Conservation (phyloP, 345 rosid genomes). For the Camelina sativa region DNA sequence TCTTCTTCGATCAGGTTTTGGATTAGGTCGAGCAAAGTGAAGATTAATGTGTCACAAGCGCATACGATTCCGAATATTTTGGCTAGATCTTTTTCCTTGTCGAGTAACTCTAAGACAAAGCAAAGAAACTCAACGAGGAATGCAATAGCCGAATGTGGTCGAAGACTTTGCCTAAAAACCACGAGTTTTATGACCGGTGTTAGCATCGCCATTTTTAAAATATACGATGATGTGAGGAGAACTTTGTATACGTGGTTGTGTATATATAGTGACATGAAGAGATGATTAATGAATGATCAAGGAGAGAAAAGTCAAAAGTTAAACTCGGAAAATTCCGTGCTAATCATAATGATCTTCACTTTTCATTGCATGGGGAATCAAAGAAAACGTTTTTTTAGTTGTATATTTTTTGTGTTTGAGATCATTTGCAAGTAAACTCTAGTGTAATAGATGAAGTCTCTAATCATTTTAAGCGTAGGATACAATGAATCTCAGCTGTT, state of each 20-base stretch:
- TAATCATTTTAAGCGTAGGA: slow-evolving; percentile 8
- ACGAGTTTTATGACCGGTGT: slow-evolving; percentile 39
- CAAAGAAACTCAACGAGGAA: slow-evolving; percentile 45
- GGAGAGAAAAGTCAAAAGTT: slow-evolving; percentile 36
- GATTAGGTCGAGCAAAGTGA: slow-evolving; percentile 39
- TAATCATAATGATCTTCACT: slow-evolving; percentile 24
- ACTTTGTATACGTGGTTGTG: neutral
- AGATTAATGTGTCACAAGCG: slow-evolving; percentile 43
- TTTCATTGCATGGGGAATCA: slow-evolving; percentile 37
- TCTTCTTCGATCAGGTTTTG: slow-evolving; percentile 25
- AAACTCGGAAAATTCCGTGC: slow-evolving; percentile 21
- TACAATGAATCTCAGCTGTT: slow-evolving; percentile 14
- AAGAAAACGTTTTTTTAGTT: neutral
- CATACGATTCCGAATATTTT: slow-evolving; percentile 39
- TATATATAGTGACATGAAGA: slow-evolving; percentile 21
- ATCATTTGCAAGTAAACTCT: neutral
- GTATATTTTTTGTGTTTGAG: neutral
- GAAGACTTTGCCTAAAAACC: slow-evolving; percentile 42
- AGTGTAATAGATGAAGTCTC: neutral
- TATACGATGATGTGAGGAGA: neutral
- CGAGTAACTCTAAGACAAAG: slow-evolving; percentile 41
- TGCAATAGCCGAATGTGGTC: slow-evolving; percentile 43
- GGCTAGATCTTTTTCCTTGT: slow-evolving; percentile 38
- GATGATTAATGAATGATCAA: slow-evolving; percentile 30
- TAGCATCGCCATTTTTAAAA: slow-evolving; percentile 31